Percentiles rank a stretch among this genome's conserved stretches.
Evolutionary conservation across 352 stramenopile genomes (phyloP).

Genomic region (Globisporangium cylindrosporum): DNA sequence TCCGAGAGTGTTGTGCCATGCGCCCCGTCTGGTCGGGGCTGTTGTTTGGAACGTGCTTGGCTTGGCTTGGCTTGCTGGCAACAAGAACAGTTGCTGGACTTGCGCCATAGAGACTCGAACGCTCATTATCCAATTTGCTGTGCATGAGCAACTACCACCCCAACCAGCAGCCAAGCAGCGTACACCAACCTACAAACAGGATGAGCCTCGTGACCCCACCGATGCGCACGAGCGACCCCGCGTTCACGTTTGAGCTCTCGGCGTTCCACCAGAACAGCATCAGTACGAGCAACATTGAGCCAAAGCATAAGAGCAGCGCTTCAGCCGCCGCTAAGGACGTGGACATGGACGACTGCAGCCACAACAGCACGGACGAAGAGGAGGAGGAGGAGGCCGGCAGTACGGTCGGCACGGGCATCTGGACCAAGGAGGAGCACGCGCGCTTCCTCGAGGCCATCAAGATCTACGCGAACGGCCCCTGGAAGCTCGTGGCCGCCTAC

Average conservation of each 20-base stretch:
- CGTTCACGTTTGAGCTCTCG: slow-evolving; percentile 14
- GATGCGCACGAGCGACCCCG: neutral
- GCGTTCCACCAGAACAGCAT: neutral
- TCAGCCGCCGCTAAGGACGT: neutral
- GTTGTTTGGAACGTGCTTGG: neutral
- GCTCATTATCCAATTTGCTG: slow-evolving; percentile 12
- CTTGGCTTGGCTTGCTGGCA: neutral
- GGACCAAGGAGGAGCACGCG: slow-evolving; percentile 61
- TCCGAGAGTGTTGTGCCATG: neutral
- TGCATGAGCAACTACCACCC: slow-evolving; percentile 9
- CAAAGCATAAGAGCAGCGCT: neutral
- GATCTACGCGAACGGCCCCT: slow-evolving; percentile 66
- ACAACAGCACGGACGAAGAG: slow-evolving; percentile 4
- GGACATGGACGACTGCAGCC: slow-evolving; percentile 5
- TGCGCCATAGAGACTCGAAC: neutral
- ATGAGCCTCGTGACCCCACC: slow-evolving; percentile 15
- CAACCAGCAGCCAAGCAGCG: neutral
- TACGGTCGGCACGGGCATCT: slow-evolving; percentile 41
- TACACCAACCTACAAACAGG: neutral
- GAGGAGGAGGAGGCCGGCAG: slow-evolving; percentile 11
- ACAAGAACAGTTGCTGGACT: neutral
- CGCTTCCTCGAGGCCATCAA: slow-evolving; percentile 74
- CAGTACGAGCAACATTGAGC: slow-evolving; percentile 6
- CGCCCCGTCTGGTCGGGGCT: neutral
- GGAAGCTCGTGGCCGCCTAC: slow-evolving; percentile 61